Evolutionary conservation across 2,329 filamentous ascomycete genomes (phyloP), one percentile per base, ranked within the genome.

Genomic region (Pseudocercospora macadamiae): DNA sequence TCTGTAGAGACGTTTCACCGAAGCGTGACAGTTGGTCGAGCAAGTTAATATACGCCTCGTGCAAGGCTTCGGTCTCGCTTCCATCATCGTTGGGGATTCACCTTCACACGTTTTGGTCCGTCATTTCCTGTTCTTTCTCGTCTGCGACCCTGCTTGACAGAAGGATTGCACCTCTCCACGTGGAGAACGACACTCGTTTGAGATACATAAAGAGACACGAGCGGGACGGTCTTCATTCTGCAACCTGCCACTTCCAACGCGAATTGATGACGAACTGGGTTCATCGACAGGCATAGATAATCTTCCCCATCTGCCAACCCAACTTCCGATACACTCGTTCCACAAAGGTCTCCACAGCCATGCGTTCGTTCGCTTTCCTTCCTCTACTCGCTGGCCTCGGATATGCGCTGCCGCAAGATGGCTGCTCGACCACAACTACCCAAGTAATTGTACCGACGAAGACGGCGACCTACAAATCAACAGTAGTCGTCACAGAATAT

Each of bases 391-490:
- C 65, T n/a, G 65, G 55, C 47, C 16, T 67, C 36, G 60, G 44
- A 48, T 48, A 54, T 51, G 70, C 68, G 48, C 58, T 70, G 19
- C 69, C 70, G 12, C 68, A 70, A 52, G 64, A 67, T 4, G 51
- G 39, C 37, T 72, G 70, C 56, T 59, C 57, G 9, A 71, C 70
- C 10, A 64, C 58, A 18, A 72, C 70, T 9, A 60, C 36, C 12
- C 61, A 68, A 48, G 63, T 68, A 37, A 67, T 71, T 16, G 55
- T 69, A 16, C 70, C 70, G 3, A 71, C 70, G 9, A 64, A 47
- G 32, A 72, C 70, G n/a, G 63, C 62, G 18, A 71, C 70, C 4
- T 71, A 69, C 61, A 57, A 54, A 2, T 64, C 62, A 16, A 71
- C 68, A 5, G 54, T 56, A 16, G 67, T 71, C 14, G 55, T 64